Base-by-base conservation (phyloP, 805 yeast species). In the Cyberlindnera suaveolens region DNA sequence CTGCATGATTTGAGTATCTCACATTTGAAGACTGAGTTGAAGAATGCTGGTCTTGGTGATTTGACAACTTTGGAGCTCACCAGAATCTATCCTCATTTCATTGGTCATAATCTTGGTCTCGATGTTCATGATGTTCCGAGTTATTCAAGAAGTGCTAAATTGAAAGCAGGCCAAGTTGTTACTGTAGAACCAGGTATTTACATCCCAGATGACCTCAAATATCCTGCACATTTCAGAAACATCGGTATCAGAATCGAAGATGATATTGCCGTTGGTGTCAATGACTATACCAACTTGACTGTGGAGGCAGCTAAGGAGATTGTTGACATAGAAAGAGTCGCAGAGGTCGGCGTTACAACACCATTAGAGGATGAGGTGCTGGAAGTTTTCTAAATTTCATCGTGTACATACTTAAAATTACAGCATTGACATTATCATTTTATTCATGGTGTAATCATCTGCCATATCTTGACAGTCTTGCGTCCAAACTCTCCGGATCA, bases 121-220 rank as follows among this genome's bases (percentile, higher is more conserved):
- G 99, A 90, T 56, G 85, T 90, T 20, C 96, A 87, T 63, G 96
- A 87, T 58, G 71, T 79, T 31, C 95, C 95, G 5, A 62, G 71
- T 3, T 72, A 71, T 33, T 74, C 91, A 3, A 71, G 88, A 49
- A 68, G 67, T 43, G 70, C 72, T 18, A 66, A 66, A 29, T 60
- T 93, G 38, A 64, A 64, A 37, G 67, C 70, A 17, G 90, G 90
- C 18, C 95, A 88, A 59, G 97, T 91, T 4, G 71, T 93, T 38
- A 93, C 99, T 2, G 79, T 95, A 19, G 99, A 95, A 61, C 99
- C 99, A 0, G 99, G 99, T 23, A 73, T 93, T 26, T 93, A 93
- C 60, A 76, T 95, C 35, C 98, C 99, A 1, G 71, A 75, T 51
- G 79, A 75, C 42, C 52, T 58, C 20, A 70, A 68, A 45, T 91